Base-by-base conservation (phyloP, 805 yeast genomes). In the Ogataea philodendri region DNA sequence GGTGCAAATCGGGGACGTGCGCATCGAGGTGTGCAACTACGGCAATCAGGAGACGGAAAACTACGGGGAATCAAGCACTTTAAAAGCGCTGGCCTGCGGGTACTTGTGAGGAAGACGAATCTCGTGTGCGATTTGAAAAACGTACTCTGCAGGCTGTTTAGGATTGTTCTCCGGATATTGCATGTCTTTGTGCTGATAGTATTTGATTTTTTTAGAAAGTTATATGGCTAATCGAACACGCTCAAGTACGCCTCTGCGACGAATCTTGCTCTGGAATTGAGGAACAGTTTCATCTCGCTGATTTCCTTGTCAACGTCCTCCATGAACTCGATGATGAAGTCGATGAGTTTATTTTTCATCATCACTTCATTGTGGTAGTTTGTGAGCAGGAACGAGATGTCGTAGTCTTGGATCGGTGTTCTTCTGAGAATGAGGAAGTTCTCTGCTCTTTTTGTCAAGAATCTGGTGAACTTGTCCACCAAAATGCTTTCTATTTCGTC, bases 251-350 rank as follows among this genome's bases (percentile, higher is more conserved):
- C 90, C 63, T 93, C 98, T 17, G 98, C 98, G 31, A 88, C 94
- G 44, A 87, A 90, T 69, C 98, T 83, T 9, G 98, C 98, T 58
- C 98, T 78, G 9, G 98, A 96, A 57, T 93, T 93, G 60, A 93
- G 75, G 62, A 90, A 93, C 61, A 93, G 73, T 65, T 93, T 93
- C 95, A 93, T 93, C 61, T 93, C 98, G 63, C 96, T 86, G 56
- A 93, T 93, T 63, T 93, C 98, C 67, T 88, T 90, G 63, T 93
- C 98, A 13, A 93, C 98, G 56, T 89, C 98, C 63, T 93, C 97
- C 97, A 93, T 89, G 62, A 93, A 93, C 66, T 93, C 97, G 50
- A 93, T 87, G 50, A 93, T 89, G 62, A 93, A 93, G 62, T 93
- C 98, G 27, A 93, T 95, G 52, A 93, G 74, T 65, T 93, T 93